phyloP scores from a whole-genome alignment of 345 rosid genomes.

The Iberis pinnata region DNA sequence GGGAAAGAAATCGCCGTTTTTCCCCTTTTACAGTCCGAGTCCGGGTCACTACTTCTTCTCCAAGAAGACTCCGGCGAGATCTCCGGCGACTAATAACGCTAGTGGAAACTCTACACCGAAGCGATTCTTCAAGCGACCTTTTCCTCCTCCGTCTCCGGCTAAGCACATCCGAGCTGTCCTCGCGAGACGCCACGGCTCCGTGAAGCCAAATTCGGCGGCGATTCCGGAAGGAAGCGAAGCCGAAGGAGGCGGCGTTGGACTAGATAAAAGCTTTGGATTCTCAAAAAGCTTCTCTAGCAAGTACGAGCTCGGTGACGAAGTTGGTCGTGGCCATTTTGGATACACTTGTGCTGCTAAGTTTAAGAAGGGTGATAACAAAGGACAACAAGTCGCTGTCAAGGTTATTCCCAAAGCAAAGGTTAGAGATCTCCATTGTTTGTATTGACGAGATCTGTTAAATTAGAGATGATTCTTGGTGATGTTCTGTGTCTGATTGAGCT shows the following conservation, averaged over 20 bases:
- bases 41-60: slow-evolving; percentile 81
- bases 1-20: slow-evolving; percentile 69
- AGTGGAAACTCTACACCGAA: slow-evolving; percentile 67
- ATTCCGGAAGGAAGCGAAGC: slow-evolving; percentile 75
- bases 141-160: slow-evolving; percentile 95
- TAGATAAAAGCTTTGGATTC: slow-evolving; percentile 85
- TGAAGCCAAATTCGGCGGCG: slow-evolving; percentile 51
- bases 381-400: slow-evolving; percentile 89
- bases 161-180: slow-evolving; percentile 79
- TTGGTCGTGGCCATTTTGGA: slow-evolving; percentile 95
- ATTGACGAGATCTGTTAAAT: no score
- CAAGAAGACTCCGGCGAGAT: slow-evolving; percentile 68
- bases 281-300: slow-evolving; percentile 65
- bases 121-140: slow-evolving; percentile 63
- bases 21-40: slow-evolving; percentile 79
- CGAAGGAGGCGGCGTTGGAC: slow-evolving; percentile 38
- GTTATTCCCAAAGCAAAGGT: slow-evolving; percentile 91
- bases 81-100: slow-evolving; percentile 49
- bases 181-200: slow-evolving; percentile 59
- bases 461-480: no score
- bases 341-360: slow-evolving; percentile 86
- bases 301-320: slow-evolving; percentile 81
- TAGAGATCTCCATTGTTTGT: no score
- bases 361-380: slow-evolving; percentile 84
- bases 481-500: not conserved